These are phyloP conservation scores for Coriaria nepalensis DNA, from an alignment of 306 rosid genomes.

Conservation along the genomic window DNA sequence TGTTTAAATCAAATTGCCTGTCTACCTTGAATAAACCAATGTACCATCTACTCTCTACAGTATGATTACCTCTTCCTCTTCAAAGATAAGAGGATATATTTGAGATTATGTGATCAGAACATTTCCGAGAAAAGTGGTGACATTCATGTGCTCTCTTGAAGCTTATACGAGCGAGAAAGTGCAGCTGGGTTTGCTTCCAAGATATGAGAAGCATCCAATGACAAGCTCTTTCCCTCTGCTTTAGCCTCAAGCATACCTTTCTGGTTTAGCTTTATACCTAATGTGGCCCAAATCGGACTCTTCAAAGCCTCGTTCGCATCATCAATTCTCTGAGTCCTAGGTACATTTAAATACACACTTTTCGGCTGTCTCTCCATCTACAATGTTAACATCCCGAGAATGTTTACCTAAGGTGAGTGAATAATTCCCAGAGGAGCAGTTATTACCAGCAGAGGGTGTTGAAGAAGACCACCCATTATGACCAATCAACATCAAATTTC, in stretches of 20 bases:
- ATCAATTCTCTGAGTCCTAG: constrained; percentile 32
- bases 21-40: too few species aligned
- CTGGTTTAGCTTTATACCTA: constrained; percentile 18
- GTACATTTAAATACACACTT: constrained; percentile 26
- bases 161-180: constrained; percentile 18
- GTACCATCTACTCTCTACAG: too few species aligned
- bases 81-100: constrained; percentile 8
- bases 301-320: constrained; percentile 28
- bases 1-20: too few species aligned
- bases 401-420: constrained; percentile 48
- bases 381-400: constrained; percentile 23
- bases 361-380: constrained; percentile 31
- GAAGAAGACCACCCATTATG: constrained; percentile 32
- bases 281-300: constrained; percentile 26
- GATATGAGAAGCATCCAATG: constrained; percentile 23
- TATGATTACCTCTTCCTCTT: too few species aligned
- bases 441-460: constrained; percentile 26
- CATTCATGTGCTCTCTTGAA: constrained; percentile 21
- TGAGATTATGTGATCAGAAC: too few species aligned
- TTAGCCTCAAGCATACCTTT: constrained; percentile 14
- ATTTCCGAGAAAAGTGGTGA: too few species aligned
- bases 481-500: constrained; percentile 19
- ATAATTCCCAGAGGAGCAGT: constrained; percentile 29
- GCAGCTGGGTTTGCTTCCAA: constrained; percentile 33
- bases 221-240: constrained; percentile 22